Conservation (phyloP, 2,329 filamentous ascomycete genomes). For the Colletotrichum kahawae region DNA sequence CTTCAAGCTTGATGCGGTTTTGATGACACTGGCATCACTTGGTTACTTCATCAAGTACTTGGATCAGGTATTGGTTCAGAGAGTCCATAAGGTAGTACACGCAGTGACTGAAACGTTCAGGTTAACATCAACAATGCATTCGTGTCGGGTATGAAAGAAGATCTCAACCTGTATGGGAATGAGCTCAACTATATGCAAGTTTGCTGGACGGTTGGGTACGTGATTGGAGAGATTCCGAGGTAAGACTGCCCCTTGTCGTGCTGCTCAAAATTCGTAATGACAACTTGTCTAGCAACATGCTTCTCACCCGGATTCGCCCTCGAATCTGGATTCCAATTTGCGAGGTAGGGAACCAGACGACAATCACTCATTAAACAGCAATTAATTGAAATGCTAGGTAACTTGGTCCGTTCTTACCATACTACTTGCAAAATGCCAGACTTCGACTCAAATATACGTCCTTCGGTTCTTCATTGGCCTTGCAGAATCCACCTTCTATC, state of each 20-base stretch:
- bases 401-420: conserved; percentile 11
- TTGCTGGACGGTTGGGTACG: conserved; percentile 28
- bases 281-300: conserved; percentile 32
- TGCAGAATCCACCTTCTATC: conserved; percentile 43
- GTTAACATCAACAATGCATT: conserved; percentile 42
- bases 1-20: conserved; percentile 45
- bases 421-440: background rate
- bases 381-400: background rate
- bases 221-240: conserved; percentile 29
- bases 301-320: conserved; percentile 33
- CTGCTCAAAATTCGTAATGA: background rate
- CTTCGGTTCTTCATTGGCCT: conserved; percentile 49
- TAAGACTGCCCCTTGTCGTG: background rate
- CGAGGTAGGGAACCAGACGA: conserved; percentile 19
- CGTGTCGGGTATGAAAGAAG: conserved; percentile 29
- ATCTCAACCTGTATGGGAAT: conserved; percentile 27
- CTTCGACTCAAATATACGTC: conserved; percentile 39
- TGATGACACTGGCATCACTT: conserved; percentile 36
- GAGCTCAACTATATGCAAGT: conserved; percentile 30
- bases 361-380: background rate
- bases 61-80: conserved; percentile 9
- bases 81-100: no score
- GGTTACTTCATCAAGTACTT: conserved; percentile 29
- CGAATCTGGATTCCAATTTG: conserved; percentile 33
- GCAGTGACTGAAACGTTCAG: conserved; percentile 23